phyloP scores from a whole-genome alignment of 176 grass and related monocot genomes.

The Secale cereale region DNA sequence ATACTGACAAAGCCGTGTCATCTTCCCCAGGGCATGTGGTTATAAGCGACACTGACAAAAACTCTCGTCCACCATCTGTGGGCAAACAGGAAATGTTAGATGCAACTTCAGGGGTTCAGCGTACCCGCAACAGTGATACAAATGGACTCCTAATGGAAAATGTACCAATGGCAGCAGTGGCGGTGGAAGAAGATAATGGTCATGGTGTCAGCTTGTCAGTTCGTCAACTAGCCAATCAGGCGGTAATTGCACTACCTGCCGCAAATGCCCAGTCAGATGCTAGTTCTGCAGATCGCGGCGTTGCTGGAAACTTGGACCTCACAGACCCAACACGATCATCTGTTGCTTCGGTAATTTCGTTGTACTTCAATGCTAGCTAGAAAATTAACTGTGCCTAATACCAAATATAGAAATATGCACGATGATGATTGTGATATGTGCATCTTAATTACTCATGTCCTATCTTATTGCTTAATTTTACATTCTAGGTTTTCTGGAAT shows the following conservation, averaged over 20 bases:
- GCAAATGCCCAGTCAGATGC: constrained; percentile 54
- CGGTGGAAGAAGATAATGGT: constrained; percentile 36
- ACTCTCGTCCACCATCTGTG: constrained; percentile 22
- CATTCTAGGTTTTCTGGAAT: background rate
- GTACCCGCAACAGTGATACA: constrained; percentile 21
- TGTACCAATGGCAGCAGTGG: constrained; percentile 23
- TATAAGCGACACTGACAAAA: constrained; percentile 26
- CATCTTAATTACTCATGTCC: constrained; percentile 13
- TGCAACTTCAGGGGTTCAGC: background rate
- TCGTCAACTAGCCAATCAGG: constrained; percentile 35
- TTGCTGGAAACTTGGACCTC: constrained; percentile 30
- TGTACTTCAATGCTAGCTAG: constrained; percentile 10
- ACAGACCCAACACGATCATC: constrained; percentile 29
- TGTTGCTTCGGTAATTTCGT: constrained; percentile 51
- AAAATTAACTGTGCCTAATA: constrained; percentile 22
- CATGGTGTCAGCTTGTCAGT: constrained; percentile 32
- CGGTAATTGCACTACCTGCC: constrained; percentile 21
- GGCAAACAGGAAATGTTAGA: constrained; percentile 30
- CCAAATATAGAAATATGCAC: constrained; percentile 4
- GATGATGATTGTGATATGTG: background rate
- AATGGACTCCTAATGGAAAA: constrained; percentile 31
- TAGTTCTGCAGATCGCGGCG: constrained; percentile 29
- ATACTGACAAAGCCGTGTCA: constrained; percentile 22
- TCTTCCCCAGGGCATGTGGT: constrained; percentile 22
- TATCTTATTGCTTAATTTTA: background rate